A percentile compares a stretch with the other conserved stretches of the same genome.
Conservation (phyloP, 768 basidiomycete species). For the Psilocybe subaeruginosa region DNA sequence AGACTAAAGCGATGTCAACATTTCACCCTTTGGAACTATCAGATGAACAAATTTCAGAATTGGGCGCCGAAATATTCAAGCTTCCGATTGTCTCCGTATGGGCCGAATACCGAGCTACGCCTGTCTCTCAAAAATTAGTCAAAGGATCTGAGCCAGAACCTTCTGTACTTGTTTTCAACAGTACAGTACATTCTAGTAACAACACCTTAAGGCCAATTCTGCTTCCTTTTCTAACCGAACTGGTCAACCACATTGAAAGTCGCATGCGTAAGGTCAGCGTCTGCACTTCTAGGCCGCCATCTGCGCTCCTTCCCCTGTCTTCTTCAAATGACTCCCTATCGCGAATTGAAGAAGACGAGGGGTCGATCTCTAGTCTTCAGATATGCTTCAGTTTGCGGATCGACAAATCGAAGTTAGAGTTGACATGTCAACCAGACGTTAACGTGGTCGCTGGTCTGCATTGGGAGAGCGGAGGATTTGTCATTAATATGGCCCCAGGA, state of each 20-base stretch:
- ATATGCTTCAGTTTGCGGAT: constrained; percentile 90
- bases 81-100: constrained; percentile 82
- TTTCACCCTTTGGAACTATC: constrained; percentile 40
- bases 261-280: constrained; percentile 63
- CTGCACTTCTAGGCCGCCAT: constrained; percentile 22
- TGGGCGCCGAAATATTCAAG: constrained; percentile 66
- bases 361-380: constrained; percentile 53
- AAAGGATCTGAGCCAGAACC: constrained; percentile 41
- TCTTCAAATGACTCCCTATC: constrained; percentile 13
- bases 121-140: constrained; percentile 42
- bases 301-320: constrained; percentile 9
- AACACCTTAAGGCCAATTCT: constrained; percentile 84
- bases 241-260: constrained; percentile 69
- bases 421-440: constrained; percentile 90
- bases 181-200: constrained; percentile 86
- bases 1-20: constrained; percentile 37
- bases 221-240: constrained; percentile 82
- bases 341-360: constrained; percentile 18
- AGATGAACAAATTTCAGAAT: constrained; percentile 56
- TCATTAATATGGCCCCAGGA: constrained; percentile 77
- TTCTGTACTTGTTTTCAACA: constrained; percentile 77
- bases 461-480: constrained; percentile 95
- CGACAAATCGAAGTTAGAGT: constrained; percentile 82
- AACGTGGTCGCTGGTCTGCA: constrained; percentile 88
- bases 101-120: constrained; percentile 76